These are phyloP conservation scores for Metarhizium anisopliae DNA, from an alignment of 2,329 filamentous ascomycete species.

Conservation along the genomic window DNA sequence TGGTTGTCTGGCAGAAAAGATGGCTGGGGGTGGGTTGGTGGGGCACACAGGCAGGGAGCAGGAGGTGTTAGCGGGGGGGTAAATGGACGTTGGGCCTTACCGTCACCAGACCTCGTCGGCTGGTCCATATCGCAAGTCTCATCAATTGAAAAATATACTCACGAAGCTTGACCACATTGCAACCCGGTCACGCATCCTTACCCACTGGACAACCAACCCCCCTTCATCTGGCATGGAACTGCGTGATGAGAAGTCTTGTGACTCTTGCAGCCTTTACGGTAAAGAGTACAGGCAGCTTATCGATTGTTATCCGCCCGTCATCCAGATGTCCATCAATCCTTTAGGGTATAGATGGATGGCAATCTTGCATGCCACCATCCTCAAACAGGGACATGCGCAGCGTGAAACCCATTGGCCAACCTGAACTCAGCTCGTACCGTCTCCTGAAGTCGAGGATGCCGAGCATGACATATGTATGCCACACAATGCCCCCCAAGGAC, in stretches of 20 bases:
- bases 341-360: not conserved
- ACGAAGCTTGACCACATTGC: not conserved
- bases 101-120: slow-evolving; percentile 5
- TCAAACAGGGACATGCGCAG: not conserved
- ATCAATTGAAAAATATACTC: not conserved
- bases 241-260: not conserved
- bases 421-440: not conserved
- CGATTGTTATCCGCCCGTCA: not conserved
- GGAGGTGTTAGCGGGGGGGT: not conserved
- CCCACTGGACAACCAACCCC: not conserved
- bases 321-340: no score
- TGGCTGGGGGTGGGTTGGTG: slow-evolving; percentile 6
- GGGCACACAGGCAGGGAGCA: not conserved
- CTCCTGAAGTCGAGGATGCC: not conserved
- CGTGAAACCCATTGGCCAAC: not conserved
- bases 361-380: not conserved
- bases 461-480: not conserved
- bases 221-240: not conserved
- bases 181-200: not conserved
- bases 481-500: not conserved
- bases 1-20: not conserved
- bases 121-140: not conserved
- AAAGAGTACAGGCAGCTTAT: not conserved
- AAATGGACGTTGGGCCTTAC: slow-evolving; percentile 1
- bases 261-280: not conserved